Evolutionary conservation across 2,329 filamentous ascomycete genomes (phyloP), one percentile per base, ranked within the genome.

Genomic region (Dactylellina leptospora): DNA sequence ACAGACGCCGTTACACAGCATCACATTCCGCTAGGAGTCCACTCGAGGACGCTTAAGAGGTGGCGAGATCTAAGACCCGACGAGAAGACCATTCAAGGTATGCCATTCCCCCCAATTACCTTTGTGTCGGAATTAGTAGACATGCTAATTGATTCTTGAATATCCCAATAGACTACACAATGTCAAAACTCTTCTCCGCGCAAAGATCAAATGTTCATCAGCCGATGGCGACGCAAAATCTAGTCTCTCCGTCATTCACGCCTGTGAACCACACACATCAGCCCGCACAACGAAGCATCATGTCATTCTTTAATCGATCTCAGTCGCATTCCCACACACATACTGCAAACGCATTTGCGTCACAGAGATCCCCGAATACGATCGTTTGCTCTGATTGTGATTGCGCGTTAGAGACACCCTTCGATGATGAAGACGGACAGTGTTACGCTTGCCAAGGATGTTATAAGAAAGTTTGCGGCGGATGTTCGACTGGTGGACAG

Each of bases 161-260:
- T 1, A 1, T 45, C 4, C n/a, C 1, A 4, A 44, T 22, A 76
- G 75, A 77, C 47, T 75, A 77, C 30, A 77, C 75, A 3, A 73
- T 77, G 25, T 72, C 74, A 25, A 77, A 77, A 18, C 66, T 77
- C 13, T 76, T 74, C 58, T 75, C 75, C 13, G 75, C 75, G 18
- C 48, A 74, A 62, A 68, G 55, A 44, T 27, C 45, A 33, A 55
- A 74, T 18, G n/a, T n/a, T n/a, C 45, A 66, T 25, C 25, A 48
- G 28, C 54, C 55, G 16, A 11, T 50, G 6, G 25, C 18, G 25
- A 23, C 42, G 3, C 47, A 48, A 36, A 27, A 16, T 59, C 23
- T 23, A 16, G 16, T 47, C 33, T 59, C 48, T 18, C 48, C 50
- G n/a, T 44, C 54, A 23, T 60, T 44, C 25, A 44, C 47, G 6